Base-by-base conservation (phyloP, 2,329 filamentous ascomycete genomes). In the Arthroderma sp. region DNA sequence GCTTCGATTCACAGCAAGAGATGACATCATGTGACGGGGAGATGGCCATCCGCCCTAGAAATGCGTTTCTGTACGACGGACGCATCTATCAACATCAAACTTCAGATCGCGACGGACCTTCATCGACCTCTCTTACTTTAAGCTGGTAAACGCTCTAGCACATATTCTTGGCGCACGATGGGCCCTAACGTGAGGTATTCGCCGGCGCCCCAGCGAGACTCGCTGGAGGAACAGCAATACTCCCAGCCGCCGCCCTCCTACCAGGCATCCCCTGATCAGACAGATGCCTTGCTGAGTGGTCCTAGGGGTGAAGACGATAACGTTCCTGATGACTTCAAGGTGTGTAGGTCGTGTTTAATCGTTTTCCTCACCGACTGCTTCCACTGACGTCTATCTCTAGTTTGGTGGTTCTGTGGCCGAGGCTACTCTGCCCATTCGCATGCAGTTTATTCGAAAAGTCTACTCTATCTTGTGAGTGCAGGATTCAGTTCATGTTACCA, bases 381-480 rank as follows among this genome's bases (percentile, higher is more conserved):
- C 5, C 28, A 4, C 15, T 48, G n/a, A n/a, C 28, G 31, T 30
- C 15, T 42, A 29, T 15, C 27, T 36, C 48, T 59, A 86, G 84
- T 96, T 94, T 60, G 91, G 89, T 55, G 88, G 87, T 50, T 86
- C 82, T 11, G 88, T 96, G 48, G 82, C 88, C 53, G 91, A 96
- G 70, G 89, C 86, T 39, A 94, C 88, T 15, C 73, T 96, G 60
- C 87, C 94, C 58, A 94, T 98, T 61, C 84, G 89, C 55, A 94
- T 95, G 79, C 85, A 91, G 66, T 98, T 95, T 66, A 75, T 94
- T 56, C 82, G 88, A 66, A 96, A 96, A 73, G 91, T 98, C 61
- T 98, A 98, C 69, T 83, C 87, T 48, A 98, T 98, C 66, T 74
- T 98, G 68, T 78, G 64, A 69, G 73, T 63, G 31, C 15, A 11